Base-by-base conservation (phyloP, 306 rosid species). In the Mucuna pruriens region DNA sequence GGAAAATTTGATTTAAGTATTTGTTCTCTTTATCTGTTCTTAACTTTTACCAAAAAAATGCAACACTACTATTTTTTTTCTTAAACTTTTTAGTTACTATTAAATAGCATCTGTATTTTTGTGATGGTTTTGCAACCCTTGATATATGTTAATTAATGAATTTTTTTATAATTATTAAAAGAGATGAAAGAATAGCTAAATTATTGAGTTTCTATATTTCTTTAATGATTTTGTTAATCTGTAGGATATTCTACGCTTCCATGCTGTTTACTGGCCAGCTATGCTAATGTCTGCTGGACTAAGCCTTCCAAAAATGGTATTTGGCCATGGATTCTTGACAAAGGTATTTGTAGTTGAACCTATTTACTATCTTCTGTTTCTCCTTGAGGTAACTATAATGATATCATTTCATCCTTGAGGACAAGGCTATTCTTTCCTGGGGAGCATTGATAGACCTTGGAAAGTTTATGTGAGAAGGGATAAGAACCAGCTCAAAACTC, bases 191-290 rank as follows among this genome's bases (percentile, higher is more conserved):
- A 61, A 71, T 80, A n/a, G 46, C 17, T 4, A 17, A 31, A 72
- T 7, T 67, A 72, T 71, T 62, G 45, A 23, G 29, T 44, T 74
- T 58, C 40, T 25, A 62, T 68, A 67, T 54, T 40, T 55, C 13
- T 77, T 13, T 76, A 77, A 75, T 78, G 33, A 12, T 44, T 84
- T 71, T 80, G 45, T 76, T 67, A 51, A 58, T 77, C 38, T 83
- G 70, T 85, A 93, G 99, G 99, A 95, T 86, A 95, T 95, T 86
- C 88, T 95, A 68, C 98, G 99, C 51, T 93, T 95, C 83, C 99
- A 93, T 84, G 98, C 98, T 7, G 94, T 95, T 76, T 95, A 95
- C 85, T 95, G 99, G 99, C 97, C 99, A 51, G 99, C 99, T 71
- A 95, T 95, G 99, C 90, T 95, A 70, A 87, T 91, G 98, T 95